phyloP scores from a whole-genome alignment of 305 asterid genomes.

The Fraxinus angustifolia region DNA sequence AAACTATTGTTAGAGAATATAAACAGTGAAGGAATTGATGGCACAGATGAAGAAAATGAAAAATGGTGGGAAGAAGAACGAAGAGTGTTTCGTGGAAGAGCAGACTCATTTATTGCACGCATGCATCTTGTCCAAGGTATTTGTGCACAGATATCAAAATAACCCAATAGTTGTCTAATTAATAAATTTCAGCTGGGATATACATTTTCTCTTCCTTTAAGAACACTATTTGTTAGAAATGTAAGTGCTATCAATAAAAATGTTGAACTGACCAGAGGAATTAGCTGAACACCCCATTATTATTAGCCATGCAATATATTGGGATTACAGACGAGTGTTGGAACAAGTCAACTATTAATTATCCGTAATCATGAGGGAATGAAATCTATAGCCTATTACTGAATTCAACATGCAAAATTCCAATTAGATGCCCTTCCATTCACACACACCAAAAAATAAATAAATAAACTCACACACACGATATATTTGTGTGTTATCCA shows the following conservation, averaged over 20 bases:
- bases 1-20: conserved; percentile 84
- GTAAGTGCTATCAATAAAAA: not conserved
- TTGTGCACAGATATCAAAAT: conserved; percentile 8
- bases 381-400: not conserved
- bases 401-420: not conserved
- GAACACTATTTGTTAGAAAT: not conserved
- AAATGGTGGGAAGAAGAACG: conserved; percentile 98
- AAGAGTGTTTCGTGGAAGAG: conserved; percentile 78
- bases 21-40: conserved; percentile 88
- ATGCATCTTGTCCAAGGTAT: conserved; percentile 99
- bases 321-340: not conserved
- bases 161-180: conserved; percentile 1
- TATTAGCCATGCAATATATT: not conserved
- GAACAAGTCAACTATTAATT: not conserved
- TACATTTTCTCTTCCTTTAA: conserved; percentile 2
- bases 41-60: conserved; percentile 75
- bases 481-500: not conserved
- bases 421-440: not conserved
- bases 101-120: conserved; percentile 88
- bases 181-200: conserved; percentile 6
- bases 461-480: not conserved
- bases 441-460: not conserved
- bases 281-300: conserved; percentile 8
- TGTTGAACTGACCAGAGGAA: conserved; percentile 9
- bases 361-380: not conserved